Conservation (phyloP, 257 asterid species). For the Vinca minor region DNA sequence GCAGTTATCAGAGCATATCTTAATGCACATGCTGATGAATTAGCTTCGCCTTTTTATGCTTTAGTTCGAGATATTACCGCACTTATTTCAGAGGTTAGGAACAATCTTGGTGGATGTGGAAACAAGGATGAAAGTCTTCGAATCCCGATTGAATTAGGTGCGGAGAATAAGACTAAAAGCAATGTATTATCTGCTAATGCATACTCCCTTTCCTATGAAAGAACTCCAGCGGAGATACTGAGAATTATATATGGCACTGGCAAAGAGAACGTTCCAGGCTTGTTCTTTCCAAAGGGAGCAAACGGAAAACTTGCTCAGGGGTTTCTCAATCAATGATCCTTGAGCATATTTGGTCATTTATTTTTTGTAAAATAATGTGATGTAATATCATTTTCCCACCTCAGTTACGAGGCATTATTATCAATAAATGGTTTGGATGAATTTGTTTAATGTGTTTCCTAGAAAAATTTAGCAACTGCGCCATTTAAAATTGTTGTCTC, state of each 20-base stretch:
- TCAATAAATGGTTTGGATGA: too few species aligned
- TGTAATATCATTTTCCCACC: too few species aligned
- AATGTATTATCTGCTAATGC: slow-evolving; percentile 36
- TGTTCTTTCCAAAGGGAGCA: slow-evolving; percentile 37
- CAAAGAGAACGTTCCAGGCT: slow-evolving; percentile 32
- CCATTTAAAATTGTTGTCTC: too few species aligned
- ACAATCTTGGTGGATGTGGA: slow-evolving; percentile 31
- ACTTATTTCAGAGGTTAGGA: slow-evolving; percentile 34
- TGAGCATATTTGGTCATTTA: too few species aligned
- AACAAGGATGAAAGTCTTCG: slow-evolving; percentile 38
- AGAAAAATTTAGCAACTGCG: too few species aligned
- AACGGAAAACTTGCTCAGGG: slow-evolving; percentile 35
- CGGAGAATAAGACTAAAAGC: slow-evolving; percentile 24
- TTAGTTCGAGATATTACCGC: slow-evolving; percentile 34
- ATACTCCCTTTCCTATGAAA: slow-evolving; percentile 32
- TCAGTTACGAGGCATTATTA: too few species aligned
- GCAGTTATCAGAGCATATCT: slow-evolving; percentile 39
- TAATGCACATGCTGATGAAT: slow-evolving; percentile 21
- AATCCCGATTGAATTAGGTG: slow-evolving; percentile 30
- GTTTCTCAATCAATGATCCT: too few species aligned
- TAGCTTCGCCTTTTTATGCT: slow-evolving; percentile 29
- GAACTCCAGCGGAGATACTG: slow-evolving; percentile 32
- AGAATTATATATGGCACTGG: slow-evolving; percentile 30
- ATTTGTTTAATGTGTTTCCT: too few species aligned
- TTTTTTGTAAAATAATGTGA: too few species aligned